A percentile compares a stretch with the other conserved stretches of the same genome.
Evolutionary conservation across 75 land plant genomes (phyloP).

Genomic region (Adiantum capillusveneris): DNA sequence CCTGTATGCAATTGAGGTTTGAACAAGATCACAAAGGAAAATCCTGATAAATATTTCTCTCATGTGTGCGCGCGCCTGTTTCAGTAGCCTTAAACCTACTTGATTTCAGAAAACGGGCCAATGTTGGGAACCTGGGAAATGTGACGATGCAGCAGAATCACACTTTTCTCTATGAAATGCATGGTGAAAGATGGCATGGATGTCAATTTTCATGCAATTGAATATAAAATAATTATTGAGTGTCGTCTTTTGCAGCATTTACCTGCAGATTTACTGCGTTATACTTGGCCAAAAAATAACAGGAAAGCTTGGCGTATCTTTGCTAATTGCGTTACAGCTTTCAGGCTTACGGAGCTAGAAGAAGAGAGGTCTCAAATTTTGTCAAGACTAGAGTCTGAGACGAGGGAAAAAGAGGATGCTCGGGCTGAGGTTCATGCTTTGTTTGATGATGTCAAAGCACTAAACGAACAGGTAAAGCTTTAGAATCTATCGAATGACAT

Average conservation of each 20-base stretch:
- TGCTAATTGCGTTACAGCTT: background rate
- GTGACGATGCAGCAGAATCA: background rate
- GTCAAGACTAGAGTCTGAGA: constrained; percentile 5
- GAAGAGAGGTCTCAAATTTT: constrained; percentile 11
- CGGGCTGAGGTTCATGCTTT: constrained; percentile 10
- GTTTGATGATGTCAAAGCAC: constrained; percentile 1
- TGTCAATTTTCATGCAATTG: no score
- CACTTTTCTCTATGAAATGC: no score
- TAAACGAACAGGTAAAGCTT: constrained; percentile 14
- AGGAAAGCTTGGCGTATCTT: background rate
- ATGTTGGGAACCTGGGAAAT: background rate
- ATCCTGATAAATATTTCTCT: no score
- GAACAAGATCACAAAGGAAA: no score
- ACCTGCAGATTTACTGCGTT: background rate
- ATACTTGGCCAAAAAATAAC: background rate
- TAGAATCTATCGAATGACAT: no score
- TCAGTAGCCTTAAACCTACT: no score
- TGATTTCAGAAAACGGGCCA: background rate
- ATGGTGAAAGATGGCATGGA: no score
- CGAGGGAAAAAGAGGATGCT: constrained; percentile 11
- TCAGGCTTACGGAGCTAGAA: constrained; percentile 17
- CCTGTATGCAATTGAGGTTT: no score
- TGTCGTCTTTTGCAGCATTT: background rate
- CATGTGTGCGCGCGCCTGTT: no score
- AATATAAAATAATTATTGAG: no score